These are phyloP conservation scores for Globisporangium recalcitrans DNA, from an alignment of 352 stramenopile species.

Conservation along the genomic window DNA sequence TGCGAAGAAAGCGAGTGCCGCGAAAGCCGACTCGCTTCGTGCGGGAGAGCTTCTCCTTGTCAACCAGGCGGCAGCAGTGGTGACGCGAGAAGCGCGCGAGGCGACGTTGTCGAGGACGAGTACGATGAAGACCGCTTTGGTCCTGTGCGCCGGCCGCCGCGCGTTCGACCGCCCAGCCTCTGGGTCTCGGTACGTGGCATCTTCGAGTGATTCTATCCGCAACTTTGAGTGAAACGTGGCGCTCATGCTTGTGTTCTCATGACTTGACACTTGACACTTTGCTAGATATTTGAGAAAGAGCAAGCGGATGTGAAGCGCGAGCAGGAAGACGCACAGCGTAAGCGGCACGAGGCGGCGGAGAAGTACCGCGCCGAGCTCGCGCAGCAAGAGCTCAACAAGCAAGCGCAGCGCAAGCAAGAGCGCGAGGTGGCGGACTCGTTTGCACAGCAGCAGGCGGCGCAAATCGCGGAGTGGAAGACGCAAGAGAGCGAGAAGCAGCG, in stretches of 20 bases:
- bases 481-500: constrained; percentile 31
- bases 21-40: not conserved
- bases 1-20: not conserved
- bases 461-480: constrained; percentile 38
- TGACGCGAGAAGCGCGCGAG: not conserved
- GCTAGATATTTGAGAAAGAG: constrained; percentile 56
- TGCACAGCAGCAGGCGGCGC: constrained; percentile 30
- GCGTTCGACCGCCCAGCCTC: constrained; percentile 43
- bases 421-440: constrained; percentile 30
- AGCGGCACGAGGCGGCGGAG: constrained; percentile 30
- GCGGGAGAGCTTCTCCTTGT: not conserved
- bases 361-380: constrained; percentile 37
- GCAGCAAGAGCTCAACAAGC: constrained; percentile 41
- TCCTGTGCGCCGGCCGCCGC: constrained; percentile 35
- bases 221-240: not conserved
- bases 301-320: constrained; percentile 47
- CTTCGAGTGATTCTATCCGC: not conserved
- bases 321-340: constrained; percentile 37
- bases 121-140: constrained; percentile 65
- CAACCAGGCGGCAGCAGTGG: not conserved
- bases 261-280: not conserved
- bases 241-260: constrained; percentile 3
- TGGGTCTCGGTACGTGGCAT: constrained; percentile 39
- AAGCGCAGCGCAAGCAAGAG: constrained; percentile 21
- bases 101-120: constrained; percentile 22